Evolutionary conservation across 345 rosid species (phyloP).

Genomic region (Aquilaria yunnanensis): DNA sequence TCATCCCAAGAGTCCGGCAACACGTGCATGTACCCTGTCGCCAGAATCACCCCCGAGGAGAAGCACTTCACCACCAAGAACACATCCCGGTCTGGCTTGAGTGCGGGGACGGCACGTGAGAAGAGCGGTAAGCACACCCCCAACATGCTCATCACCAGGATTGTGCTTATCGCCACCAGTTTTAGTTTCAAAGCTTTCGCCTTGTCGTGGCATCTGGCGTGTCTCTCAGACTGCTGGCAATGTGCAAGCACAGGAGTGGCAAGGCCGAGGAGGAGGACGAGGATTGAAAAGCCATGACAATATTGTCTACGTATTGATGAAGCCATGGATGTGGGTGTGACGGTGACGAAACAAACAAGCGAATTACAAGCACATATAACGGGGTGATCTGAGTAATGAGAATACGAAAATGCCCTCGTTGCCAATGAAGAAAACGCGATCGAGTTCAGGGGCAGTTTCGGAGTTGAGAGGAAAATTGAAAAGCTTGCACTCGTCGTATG

Average conservation of each 20-base stretch:
- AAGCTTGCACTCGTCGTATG: too few species aligned
- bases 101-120: slow-evolving; percentile 45
- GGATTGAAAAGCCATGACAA: background rate
- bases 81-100: slow-evolving; percentile 43
- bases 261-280: background rate
- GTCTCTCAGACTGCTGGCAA: background rate
- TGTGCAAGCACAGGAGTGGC: background rate
- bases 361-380: too few species aligned
- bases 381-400: too few species aligned
- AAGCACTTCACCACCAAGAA: slow-evolving; percentile 61
- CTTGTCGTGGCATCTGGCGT: slow-evolving; percentile 6
- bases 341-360: too few species aligned
- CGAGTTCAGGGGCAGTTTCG: too few species aligned
- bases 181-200: slow-evolving; percentile 10
- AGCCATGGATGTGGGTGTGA: background rate
- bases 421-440: too few species aligned
- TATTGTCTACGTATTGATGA: background rate
- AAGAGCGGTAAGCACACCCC: slow-evolving; percentile 61
- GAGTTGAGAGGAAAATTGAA: too few species aligned
- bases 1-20: slow-evolving; percentile 78
- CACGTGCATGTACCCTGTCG: slow-evolving; percentile 87
- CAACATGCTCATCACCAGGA: slow-evolving; percentile 45
- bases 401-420: too few species aligned
- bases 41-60: slow-evolving; percentile 74
- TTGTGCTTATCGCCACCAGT: slow-evolving; percentile 16